These are phyloP conservation scores for Neurospora hispaniola DNA, from an alignment of 495 filamentous ascomycete genomes.

Conservation along the genomic window DNA sequence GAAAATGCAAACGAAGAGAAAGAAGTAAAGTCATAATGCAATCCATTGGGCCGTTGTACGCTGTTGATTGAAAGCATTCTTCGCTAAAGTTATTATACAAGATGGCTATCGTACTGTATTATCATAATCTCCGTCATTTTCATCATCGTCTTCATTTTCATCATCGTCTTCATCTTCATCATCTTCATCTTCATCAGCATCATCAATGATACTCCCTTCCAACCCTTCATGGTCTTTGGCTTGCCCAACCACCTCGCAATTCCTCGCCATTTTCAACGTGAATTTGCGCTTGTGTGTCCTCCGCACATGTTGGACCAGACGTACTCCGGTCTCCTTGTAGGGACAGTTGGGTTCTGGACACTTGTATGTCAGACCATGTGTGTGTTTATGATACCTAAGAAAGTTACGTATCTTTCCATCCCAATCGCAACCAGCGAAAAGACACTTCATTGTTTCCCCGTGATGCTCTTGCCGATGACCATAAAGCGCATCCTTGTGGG, in stretches of 20 bases:
- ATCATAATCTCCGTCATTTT: no score
- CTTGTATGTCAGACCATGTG: background rate
- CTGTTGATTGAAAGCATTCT: no score
- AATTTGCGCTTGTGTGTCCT: no score
- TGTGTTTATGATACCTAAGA: background rate
- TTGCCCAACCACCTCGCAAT: background rate
- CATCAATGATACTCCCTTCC: no score
- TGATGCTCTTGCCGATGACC: background rate
- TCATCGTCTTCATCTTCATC: no score
- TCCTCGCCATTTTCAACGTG: background rate
- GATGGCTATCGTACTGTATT: no score
- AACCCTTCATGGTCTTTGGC: background rate
- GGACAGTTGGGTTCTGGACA: background rate
- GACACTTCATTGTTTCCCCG: background rate
- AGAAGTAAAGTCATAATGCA: no score
- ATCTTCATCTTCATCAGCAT: no score
- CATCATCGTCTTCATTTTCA: no score
- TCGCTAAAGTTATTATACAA: no score
- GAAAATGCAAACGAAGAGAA: no score
- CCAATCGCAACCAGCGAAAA: background rate
- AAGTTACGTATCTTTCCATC: background rate
- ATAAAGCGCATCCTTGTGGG: background rate
- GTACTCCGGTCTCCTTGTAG: background rate
- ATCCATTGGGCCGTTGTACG: no score
- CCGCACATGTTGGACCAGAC: accelerated